Base-by-base conservation (phyloP, 768 basidiomycete species). In the Leccinum rimulosum region DNA sequence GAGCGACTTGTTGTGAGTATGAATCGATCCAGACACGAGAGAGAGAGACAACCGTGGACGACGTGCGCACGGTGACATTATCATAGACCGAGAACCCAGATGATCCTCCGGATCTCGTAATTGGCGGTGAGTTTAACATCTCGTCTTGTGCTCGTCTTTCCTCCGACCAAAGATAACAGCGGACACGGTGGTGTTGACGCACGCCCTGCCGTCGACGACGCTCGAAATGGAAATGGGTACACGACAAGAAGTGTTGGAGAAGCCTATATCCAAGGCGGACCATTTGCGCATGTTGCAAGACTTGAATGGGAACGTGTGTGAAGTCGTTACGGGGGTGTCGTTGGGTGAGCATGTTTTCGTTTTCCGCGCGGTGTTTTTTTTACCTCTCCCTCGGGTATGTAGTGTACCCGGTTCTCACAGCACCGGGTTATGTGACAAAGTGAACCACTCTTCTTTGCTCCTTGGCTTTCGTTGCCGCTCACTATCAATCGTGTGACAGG, bases 141-240 rank as follows among this genome's bases (percentile, higher is more conserved):
- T 12, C 25, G 19, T 10, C 1, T 10, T 5, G 2, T 35, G 6
- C 47, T 48, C 22, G 14, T 48, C 14, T 22, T 14, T 47, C 19
- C 19, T 43, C 19, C 15, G 48, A 50, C 10, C 19, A 12, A 45
- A 45, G 43, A 19, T 45, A 17, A n/a, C 70, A 94, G 97, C 96
- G 62, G 97, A 99, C 71, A 98, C 97, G 0, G 87, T 99, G 14
- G 94, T 98, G n/a, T 77, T 99, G 45, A 89, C 87, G 4, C 90
- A 89, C 64, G 80, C 83, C 1, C 79, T 83, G 53, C 85, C 88
- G 1, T 74, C 83, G 47, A 82, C 84, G 2, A 82, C 86, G 11
- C 54, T 65, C 31, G 71, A 71, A 55, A 72, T 70, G 68, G 80
- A 82, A 54, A 73, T 73, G 1, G 71, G 77, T 27, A 72, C 73